Evolutionary conservation across 1,284 basidiomycete genomes (phyloP), one percentile per base, ranked within the genome.

Genomic region (Albatrellus sp.): DNA sequence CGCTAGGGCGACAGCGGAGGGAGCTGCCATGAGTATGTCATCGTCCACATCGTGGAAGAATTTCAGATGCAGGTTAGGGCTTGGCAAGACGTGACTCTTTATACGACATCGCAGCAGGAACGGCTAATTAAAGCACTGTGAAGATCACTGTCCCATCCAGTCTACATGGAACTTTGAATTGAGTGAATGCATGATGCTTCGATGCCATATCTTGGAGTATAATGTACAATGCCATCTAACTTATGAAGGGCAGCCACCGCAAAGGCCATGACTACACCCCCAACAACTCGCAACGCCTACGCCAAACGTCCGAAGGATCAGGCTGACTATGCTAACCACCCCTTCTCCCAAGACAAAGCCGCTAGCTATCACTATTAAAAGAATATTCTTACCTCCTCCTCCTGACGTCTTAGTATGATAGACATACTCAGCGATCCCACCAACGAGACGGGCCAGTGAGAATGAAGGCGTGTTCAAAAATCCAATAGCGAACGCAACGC

Each of bases 391-490:
- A 42, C 51, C 61, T 48, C 66, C 61, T 31, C 63, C 69, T 49
- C 64, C 68, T 24, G 66, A 64, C 52, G 67, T 61, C 31, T 69
- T 67, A 20, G 66, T 71, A 57, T 77, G 69, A 62, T 81, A 79
- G 46, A 74, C 60, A 59, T 83, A 77, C 50, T 92, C 90, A 51
- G 88, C 65, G 51, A 90, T 58, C 2, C 93, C 94, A 32, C 94
- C 94, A 40, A 96, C 72, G 24, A 98, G 69, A 40, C 93, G 77
- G 1, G 93, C 91, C 43, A 98, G 73, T 4, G 90, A 90, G 66
- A 98, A 98, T 6, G 88, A 90, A 3, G 94, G 93, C 1, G 92
- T 91, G 59, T 97, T 98, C 57, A 97, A 72, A 65, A 98, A 94
- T 0, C 91, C 85, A 51, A 88, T 86, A 6, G 85, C 84, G 53